Percentiles rank a stretch among this genome's conserved stretches.
phyloP scores from a whole-genome alignment of 768 basidiomycete genomes.

The Fomitopsis pulvina region DNA sequence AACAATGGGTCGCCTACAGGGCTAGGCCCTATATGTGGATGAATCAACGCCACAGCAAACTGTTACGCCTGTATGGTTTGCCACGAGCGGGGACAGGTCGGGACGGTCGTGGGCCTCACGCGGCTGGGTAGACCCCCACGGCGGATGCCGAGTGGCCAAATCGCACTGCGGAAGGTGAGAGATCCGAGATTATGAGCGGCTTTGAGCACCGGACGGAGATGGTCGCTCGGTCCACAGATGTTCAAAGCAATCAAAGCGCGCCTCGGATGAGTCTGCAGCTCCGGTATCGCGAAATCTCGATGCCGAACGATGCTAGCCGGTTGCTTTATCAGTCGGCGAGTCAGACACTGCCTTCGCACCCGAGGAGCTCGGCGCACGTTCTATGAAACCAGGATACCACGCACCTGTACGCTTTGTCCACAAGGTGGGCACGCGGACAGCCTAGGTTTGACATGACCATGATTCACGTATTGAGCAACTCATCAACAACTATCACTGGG shows the following conservation, averaged over 20 bases:
- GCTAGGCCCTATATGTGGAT: background rate
- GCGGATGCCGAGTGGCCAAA: conserved; percentile 1
- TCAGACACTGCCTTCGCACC: background rate
- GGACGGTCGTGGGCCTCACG: no score
- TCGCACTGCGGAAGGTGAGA: background rate
- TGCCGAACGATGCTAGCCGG: background rate
- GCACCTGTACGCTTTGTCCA: conserved; percentile 2
- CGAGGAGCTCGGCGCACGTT: background rate
- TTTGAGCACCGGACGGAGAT: background rate
- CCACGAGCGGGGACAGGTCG: background rate
- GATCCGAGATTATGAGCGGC: background rate
- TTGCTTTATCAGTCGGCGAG: conserved; percentile 1
- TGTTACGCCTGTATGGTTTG: background rate
- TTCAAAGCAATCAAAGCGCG: background rate
- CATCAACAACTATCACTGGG: background rate
- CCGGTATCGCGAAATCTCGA: conserved; percentile 1
- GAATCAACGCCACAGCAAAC: background rate
- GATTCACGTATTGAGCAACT: background rate
- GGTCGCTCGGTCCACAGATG: background rate
- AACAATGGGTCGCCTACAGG: background rate
- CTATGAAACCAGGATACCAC: background rate
- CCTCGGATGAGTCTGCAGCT: background rate
- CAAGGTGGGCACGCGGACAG: background rate
- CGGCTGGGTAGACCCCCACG: conserved; percentile 1
- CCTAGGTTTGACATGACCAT: background rate